Evolutionary conservation across 768 basidiomycete species (phyloP).

Genomic region (Pleurotus citrinopileatus): DNA sequence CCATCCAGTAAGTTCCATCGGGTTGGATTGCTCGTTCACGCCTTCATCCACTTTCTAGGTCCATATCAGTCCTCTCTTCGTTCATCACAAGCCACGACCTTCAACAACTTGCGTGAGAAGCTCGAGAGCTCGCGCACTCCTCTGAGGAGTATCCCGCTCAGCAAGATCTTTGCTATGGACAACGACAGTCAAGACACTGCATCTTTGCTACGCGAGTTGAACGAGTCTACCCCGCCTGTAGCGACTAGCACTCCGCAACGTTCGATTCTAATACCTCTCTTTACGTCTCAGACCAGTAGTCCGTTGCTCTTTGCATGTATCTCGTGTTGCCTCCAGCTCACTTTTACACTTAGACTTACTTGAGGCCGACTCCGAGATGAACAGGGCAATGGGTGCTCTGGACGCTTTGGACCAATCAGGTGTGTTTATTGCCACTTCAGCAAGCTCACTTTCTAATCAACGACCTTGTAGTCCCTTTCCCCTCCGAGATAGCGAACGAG

Average conservation of each 20-base stretch:
- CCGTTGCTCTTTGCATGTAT: constrained; percentile 6
- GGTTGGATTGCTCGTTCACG: constrained; percentile 3
- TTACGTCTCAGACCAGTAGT: constrained; percentile 57
- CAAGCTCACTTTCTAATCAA: not conserved
- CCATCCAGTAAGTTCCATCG: constrained; percentile 40
- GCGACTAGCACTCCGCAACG: constrained; percentile 56
- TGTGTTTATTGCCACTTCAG: constrained; percentile 21
- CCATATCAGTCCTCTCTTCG: constrained; percentile 39
- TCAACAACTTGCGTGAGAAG: constrained; percentile 44
- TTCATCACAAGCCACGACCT: constrained; percentile 43
- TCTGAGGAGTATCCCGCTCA: constrained; percentile 31
- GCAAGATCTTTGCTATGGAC: constrained; percentile 3
- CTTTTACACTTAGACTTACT: constrained; percentile 48
- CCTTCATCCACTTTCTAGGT: constrained; percentile 9
- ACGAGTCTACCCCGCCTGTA: constrained; percentile 40
- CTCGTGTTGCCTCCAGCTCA: constrained; percentile 11
- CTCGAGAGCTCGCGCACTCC: constrained; percentile 36
- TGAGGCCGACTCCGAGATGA: constrained; percentile 66
- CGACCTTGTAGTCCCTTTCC: not conserved
- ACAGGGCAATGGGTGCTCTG: constrained; percentile 52
- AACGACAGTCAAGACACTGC: constrained; percentile 36
- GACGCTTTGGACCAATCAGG: constrained; percentile 46
- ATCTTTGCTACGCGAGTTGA: constrained; percentile 34
- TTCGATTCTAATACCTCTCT: constrained; percentile 55
- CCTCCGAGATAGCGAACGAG: not conserved